Conservation (phyloP, 495 filamentous ascomycete genomes). For the Neurospora sp. region DNA sequence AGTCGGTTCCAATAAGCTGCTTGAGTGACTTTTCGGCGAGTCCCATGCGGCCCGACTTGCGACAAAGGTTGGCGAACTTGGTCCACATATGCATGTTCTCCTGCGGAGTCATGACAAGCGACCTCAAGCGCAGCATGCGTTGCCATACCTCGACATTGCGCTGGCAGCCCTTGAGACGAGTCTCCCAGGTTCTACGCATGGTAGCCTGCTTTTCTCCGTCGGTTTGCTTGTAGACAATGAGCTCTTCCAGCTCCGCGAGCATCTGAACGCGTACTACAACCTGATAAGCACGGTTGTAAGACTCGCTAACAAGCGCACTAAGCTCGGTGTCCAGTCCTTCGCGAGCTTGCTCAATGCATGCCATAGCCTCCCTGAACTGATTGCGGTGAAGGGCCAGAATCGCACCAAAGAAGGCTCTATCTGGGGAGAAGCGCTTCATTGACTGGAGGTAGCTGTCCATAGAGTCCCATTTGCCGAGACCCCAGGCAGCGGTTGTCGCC, state of each 20-base stretch:
- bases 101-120: slow-evolving; percentile 76
- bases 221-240: slow-evolving; percentile 93
- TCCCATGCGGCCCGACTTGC: slow-evolving; percentile 88
- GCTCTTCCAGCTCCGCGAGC: slow-evolving; percentile 96
- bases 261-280: slow-evolving; percentile 96
- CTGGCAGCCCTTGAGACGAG: slow-evolving; percentile 86
- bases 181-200: slow-evolving; percentile 91
- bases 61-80: slow-evolving; percentile 95
- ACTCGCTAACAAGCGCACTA: slow-evolving; percentile 87
- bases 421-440: slow-evolving; percentile 87
- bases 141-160: slow-evolving; percentile 98
- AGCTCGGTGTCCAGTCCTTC: slow-evolving; percentile 92
- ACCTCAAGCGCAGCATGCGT: slow-evolving; percentile 89
- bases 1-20: slow-evolving; percentile 48
- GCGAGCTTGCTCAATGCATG: slow-evolving; percentile 80
- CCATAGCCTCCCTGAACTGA: slow-evolving; percentile 76
- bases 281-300: slow-evolving; percentile 91
- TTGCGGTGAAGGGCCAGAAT: slow-evolving; percentile 90
- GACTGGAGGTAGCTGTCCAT: slow-evolving; percentile 95
- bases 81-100: slow-evolving; percentile 99
- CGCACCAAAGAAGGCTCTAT: slow-evolving; percentile 94
- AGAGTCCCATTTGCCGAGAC: slow-evolving; percentile 86
- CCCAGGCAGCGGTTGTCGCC: slow-evolving; percentile 96
- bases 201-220: slow-evolving; percentile 79
- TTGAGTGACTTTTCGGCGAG: slow-evolving; percentile 95